phyloP scores from a whole-genome alignment of 2,329 filamentous ascomycete genomes.

The Pseudogymnoascus destructans region DNA sequence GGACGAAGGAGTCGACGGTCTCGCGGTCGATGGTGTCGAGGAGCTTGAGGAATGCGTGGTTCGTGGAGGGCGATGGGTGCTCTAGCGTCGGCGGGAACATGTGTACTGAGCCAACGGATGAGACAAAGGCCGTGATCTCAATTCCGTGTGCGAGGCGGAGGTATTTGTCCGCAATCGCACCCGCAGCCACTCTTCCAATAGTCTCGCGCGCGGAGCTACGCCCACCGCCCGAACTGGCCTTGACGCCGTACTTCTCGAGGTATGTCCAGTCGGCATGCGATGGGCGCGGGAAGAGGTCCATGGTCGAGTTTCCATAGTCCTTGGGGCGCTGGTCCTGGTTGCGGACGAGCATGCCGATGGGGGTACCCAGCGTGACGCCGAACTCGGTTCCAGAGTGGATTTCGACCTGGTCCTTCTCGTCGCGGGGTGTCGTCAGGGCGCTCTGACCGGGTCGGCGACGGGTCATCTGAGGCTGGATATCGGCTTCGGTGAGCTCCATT shows the following conservation, averaged over 20 bases:
- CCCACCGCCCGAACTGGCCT: constrained; percentile 80
- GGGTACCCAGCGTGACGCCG: constrained; percentile 79
- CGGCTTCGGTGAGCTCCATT: constrained; percentile 68
- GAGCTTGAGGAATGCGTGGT: constrained; percentile 67
- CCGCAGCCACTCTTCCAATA: constrained; percentile 82
- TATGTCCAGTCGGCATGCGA: constrained; percentile 96
- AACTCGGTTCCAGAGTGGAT: constrained; percentile 91
- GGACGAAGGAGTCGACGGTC: constrained; percentile 71
- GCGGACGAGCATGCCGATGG: constrained; percentile 73
- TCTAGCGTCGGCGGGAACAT: constrained; percentile 60
- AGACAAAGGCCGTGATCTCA: constrained; percentile 84
- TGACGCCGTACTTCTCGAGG: constrained; percentile 90
- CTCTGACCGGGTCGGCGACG: constrained; percentile 81
- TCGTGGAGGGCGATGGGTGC: constrained; percentile 55
- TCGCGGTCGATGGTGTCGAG: constrained; percentile 59
- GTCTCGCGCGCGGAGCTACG: constrained; percentile 89
- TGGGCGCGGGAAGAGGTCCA: constrained; percentile 82
- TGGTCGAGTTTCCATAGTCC: constrained; percentile 82
- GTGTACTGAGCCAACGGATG: constrained; percentile 68
- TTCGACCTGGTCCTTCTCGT: constrained; percentile 83
- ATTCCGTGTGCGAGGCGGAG: constrained; percentile 66
- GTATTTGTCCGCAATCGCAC: constrained; percentile 89
- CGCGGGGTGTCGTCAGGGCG: constrained; percentile 76
- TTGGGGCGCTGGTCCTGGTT: constrained; percentile 89
- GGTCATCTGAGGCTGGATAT: constrained; percentile 92